Conservation (phyloP, 2,329 filamentous ascomycete genomes). For the Lasiodiplodia theobromae region DNA sequence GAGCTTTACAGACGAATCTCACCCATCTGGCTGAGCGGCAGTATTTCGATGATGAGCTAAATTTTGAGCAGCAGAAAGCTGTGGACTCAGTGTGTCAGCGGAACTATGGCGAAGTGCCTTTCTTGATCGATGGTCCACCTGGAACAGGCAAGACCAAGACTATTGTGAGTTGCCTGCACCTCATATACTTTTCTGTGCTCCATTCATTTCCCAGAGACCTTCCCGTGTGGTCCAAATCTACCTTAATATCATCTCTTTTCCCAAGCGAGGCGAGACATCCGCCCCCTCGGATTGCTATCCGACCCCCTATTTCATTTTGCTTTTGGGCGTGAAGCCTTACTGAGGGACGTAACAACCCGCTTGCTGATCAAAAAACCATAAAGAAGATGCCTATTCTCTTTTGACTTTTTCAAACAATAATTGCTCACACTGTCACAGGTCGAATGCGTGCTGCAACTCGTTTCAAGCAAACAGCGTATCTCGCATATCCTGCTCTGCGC, state of each 20-base stretch:
- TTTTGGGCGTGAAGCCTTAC: background rate
- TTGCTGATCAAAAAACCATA: no score
- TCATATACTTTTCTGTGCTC: background rate
- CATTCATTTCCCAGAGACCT: background rate
- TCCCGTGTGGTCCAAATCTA: background rate
- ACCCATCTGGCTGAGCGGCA: constrained; percentile 42
- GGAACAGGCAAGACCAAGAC: constrained; percentile 63
- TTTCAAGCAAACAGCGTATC: constrained; percentile 26
- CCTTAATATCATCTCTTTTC: background rate
- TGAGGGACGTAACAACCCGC: no score
- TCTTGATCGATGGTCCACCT: constrained; percentile 57
- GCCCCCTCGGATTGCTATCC: no score
- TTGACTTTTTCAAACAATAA: background rate
- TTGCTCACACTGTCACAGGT: background rate
- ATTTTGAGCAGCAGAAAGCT: constrained; percentile 58
- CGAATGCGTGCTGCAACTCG: constrained; percentile 1
- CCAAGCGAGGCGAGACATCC: background rate
- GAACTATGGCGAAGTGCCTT: constrained; percentile 55
- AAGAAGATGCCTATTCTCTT: background rate
- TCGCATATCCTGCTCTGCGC: constrained; percentile 53
- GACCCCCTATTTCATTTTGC: constrained; percentile 5
- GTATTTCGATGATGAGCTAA: constrained; percentile 51
- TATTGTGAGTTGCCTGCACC: constrained; percentile 41
- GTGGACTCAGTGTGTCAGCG: constrained; percentile 50
- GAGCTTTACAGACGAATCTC: constrained; percentile 48